Evolutionary conservation across 148 eudicot genomes (phyloP).

Genomic region (Rhododendron vialii): DNA sequence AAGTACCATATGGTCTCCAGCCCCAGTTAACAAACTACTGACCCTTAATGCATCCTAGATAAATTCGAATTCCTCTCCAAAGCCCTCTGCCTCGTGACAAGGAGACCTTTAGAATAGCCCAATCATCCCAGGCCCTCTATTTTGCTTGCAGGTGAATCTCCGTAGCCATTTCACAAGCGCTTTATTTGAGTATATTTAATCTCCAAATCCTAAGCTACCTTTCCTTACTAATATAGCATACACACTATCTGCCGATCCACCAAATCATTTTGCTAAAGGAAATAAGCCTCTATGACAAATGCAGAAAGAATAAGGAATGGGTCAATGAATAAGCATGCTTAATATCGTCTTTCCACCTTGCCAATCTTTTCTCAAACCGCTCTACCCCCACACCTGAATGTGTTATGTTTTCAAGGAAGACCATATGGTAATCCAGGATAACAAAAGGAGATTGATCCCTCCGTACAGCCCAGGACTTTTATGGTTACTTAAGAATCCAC

Average conservation of each 20-base stretch:
- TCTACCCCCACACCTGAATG: not conserved
- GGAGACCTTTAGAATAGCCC: not conserved
- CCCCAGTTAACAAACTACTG: not conserved
- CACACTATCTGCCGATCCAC: not conserved
- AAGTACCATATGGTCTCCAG: not conserved
- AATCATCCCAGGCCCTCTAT: not conserved
- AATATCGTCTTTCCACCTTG: not conserved
- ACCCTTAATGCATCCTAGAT: not conserved
- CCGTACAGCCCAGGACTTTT: not conserved
- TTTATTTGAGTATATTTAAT: not conserved
- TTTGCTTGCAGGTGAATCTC: not conserved
- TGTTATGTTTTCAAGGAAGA: not conserved
- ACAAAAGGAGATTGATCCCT: not conserved
- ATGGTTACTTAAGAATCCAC: not conserved
- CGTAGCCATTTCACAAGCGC: not conserved
- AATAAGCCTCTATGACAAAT: not conserved
- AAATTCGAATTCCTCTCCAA: not conserved
- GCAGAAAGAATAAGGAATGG: not conserved
- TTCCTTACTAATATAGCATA: not conserved
- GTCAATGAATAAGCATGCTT: not conserved
- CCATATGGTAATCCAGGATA: not conserved
- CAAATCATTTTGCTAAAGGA: not conserved
- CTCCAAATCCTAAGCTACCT: not conserved
- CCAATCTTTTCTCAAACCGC: not conserved
- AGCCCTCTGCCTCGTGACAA: not conserved